A percentile compares a stretch with the other conserved stretches of the same genome.
Evolutionary conservation across 2,329 filamentous ascomycete species (phyloP).

Genomic region (Aphanoascus verrucosus): DNA sequence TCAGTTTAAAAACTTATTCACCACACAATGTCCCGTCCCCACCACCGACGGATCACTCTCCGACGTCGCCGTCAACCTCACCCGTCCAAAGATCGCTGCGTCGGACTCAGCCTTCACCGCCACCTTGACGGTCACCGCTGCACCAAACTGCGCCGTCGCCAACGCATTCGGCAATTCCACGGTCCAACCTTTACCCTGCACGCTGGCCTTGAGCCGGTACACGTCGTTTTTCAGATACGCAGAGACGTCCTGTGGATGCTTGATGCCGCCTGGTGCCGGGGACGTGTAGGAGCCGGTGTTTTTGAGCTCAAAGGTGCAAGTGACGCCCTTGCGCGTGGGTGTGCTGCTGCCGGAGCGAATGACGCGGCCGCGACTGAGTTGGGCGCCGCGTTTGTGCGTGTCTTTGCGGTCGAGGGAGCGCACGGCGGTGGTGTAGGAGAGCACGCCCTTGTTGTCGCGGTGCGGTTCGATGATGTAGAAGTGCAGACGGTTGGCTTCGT

Average conservation of each 20-base stretch:
- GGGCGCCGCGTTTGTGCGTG: conserved; percentile 12
- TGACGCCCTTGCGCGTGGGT: conserved; percentile 14
- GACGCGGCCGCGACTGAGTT: conserved; percentile 3
- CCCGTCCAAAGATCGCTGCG: conserved; percentile 2
- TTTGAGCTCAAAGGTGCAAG: conserved; percentile 15
- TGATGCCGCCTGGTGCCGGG: background rate
- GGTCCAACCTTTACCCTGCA: conserved; percentile 15
- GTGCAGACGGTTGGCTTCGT: conserved; percentile 16
- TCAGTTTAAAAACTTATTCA: conserved; percentile 12
- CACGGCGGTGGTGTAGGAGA: conserved; percentile 16
- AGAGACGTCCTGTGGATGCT: conserved; percentile 15
- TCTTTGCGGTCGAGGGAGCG: conserved; percentile 11
- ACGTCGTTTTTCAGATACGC: conserved; percentile 15
- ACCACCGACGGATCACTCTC: conserved; percentile 13
- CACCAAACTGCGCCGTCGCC: conserved; percentile 12
- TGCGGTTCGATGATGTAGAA: conserved; percentile 17
- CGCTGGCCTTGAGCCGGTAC: conserved; percentile 16
- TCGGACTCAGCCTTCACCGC: conserved; percentile 14
- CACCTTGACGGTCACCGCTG: conserved; percentile 14
- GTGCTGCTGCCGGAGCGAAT: background rate
- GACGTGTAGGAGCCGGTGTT: conserved; percentile 14
- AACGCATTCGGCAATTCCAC: conserved; percentile 17
- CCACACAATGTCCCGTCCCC: conserved; percentile 10
- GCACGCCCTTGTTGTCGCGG: conserved; percentile 14
- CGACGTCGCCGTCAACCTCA: conserved; percentile 15